Evolutionary conservation across 441 rosid species (phyloP).

Genomic region (Biscutella auriculata): DNA sequence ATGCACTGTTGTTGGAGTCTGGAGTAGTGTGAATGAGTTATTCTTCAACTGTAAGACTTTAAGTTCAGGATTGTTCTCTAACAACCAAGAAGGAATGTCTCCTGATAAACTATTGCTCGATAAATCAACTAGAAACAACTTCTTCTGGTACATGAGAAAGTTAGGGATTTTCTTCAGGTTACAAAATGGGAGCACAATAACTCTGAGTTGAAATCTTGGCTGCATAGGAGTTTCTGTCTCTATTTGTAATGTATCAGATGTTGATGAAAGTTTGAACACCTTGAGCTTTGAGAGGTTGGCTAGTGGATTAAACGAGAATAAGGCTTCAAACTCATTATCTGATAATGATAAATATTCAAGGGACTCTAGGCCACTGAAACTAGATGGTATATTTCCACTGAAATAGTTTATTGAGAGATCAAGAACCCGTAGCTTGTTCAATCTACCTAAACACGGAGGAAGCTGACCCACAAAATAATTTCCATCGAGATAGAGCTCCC

Average conservation of each 20-base stretch:
- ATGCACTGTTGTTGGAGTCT: background rate
- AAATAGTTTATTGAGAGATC: background rate
- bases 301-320: background rate
- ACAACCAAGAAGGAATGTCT: background rate
- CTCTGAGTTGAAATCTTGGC: constrained; percentile 9
- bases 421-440: too few species aligned
- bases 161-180: constrained; percentile 2
- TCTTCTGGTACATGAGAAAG: constrained; percentile 3
- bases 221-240: background rate
- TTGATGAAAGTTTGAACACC: background rate
- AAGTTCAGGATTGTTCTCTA: background rate
- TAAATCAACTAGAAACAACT: constrained; percentile 4
- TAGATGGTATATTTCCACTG: background rate
- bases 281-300: constrained; percentile 3
- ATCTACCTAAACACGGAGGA: too few species aligned
- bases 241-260: background rate
- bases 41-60: background rate
- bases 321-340: background rate
- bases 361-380: background rate
- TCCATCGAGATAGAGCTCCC: too few species aligned
- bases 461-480: too few species aligned
- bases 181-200: background rate
- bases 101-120: constrained; percentile 10
- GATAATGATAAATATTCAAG: background rate
- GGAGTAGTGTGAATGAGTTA: background rate